phyloP scores from a whole-genome alignment of 805 yeast genomes.

The Komagataella mondaviorum region DNA sequence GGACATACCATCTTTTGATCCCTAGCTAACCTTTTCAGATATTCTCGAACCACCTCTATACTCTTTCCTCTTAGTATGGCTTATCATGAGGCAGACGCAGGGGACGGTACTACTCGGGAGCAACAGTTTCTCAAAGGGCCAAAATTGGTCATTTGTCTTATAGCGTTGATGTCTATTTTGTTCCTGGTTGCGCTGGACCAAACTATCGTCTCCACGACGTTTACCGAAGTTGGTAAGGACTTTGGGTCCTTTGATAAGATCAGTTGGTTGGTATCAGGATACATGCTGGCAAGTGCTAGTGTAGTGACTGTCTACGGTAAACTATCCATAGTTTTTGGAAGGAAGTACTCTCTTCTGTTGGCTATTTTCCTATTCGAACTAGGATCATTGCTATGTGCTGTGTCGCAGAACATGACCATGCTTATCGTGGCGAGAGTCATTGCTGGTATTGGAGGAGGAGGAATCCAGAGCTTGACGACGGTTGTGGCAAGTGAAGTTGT shows the following conservation, averaged over 20 bases:
- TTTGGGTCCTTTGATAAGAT: slow-evolving; percentile 36
- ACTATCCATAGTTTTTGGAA: slow-evolving; percentile 40
- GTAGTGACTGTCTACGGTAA: slow-evolving; percentile 46
- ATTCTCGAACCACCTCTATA: not conserved
- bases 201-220: slow-evolving; percentile 40
- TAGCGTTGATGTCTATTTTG: slow-evolving; percentile 6
- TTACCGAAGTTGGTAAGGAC: slow-evolving; percentile 33
- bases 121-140: slow-evolving; percentile 14
- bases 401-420: slow-evolving; percentile 39
- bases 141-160: slow-evolving; percentile 4
- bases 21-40: not conserved
- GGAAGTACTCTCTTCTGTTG: slow-evolving; percentile 32
- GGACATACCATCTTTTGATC: not conserved
- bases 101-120: slow-evolving; percentile 21
- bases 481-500: slow-evolving; percentile 45
- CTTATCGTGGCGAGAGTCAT: slow-evolving; percentile 61
- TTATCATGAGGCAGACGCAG: slow-evolving; percentile 16
- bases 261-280: slow-evolving; percentile 49
- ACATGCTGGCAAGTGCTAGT: slow-evolving; percentile 37
- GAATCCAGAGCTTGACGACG: slow-evolving; percentile 41
- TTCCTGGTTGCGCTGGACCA: slow-evolving; percentile 35
- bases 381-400: slow-evolving; percentile 50
- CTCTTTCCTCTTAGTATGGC: not conserved
- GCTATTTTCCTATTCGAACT: slow-evolving; percentile 42
- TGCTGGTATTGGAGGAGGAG: slow-evolving; percentile 64